phyloP scores from a whole-genome alignment of 148 eudicot genomes.

The Gaultheria prostrata region DNA sequence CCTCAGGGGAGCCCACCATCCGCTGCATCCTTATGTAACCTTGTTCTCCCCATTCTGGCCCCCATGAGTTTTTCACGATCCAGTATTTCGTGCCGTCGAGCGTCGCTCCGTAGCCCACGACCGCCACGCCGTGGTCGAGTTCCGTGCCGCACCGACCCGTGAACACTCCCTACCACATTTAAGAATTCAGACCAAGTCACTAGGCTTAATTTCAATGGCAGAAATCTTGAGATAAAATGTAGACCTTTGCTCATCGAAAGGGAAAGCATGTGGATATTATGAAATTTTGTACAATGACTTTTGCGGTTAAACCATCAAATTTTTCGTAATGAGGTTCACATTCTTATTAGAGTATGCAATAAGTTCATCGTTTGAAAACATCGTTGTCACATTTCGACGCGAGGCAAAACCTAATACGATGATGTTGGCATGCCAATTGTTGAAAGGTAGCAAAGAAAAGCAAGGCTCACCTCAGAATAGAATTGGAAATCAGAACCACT shows the following conservation, averaged over 20 bases:
- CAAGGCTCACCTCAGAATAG: conserved; percentile 56
- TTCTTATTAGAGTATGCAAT: too few relatives aligned
- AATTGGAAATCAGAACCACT: conserved; percentile 58
- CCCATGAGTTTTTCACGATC: conserved; percentile 83
- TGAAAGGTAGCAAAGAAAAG: background rate
- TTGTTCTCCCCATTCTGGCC: conserved; percentile 62
- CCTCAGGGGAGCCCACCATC: conserved; percentile 42
- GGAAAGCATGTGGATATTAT: background rate
- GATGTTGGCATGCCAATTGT: too few relatives aligned
- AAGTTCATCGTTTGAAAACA: too few relatives aligned
- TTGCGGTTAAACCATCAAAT: too few relatives aligned
- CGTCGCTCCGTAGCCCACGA: conserved; percentile 64
- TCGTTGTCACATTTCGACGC: background rate
- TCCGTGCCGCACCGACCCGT: conserved; percentile 54
- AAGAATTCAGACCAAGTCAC: background rate
- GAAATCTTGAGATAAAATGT: background rate
- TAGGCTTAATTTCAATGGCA: background rate
- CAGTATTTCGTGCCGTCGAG: conserved; percentile 68
- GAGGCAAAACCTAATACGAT: background rate
- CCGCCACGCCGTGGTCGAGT: conserved; percentile 59
- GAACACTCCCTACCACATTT: conserved; percentile 50
- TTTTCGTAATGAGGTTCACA: too few relatives aligned
- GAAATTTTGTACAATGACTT: too few relatives aligned
- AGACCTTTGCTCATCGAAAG: background rate
- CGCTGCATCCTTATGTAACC: conserved; percentile 66